Base-by-base conservation (phyloP, 345 rosid genomes). In the Eucalyptus dawsonii region DNA sequence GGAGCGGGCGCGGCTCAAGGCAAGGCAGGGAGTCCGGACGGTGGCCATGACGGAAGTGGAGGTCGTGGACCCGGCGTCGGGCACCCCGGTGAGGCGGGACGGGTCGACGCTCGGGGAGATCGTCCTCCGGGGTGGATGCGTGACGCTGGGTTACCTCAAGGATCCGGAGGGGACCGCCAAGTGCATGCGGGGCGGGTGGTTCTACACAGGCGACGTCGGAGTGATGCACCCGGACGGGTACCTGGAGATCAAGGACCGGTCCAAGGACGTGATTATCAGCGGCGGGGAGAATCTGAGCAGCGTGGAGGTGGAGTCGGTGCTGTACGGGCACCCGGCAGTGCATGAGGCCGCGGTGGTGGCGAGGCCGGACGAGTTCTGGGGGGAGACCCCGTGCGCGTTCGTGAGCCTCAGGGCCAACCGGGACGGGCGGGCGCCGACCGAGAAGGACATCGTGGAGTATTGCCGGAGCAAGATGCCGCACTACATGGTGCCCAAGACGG, bases 271-370 rank as follows among this genome's bases (percentile, higher is more conserved):
- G 40, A 94, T 96, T 37, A 97, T 97, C 5, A 95, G 96, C 29
- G 99, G 99, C 3, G 98, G 99, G 50, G 99, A 97, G 93, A 97
- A 96, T 69, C 90, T 97, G 88, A 95, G 97, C 89, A 95, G 95
- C 29, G 94, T 95, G 83, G 98, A 97, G 93, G 96, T 96, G 2
- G 97, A 97, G 56, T 93, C 96, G 6, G 94, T 96, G 87, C 34
- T 97, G 88, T 97, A 97, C 51, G 86, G 91, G 86, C 95, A 96
- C 81, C 96, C 96, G 3, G 95, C 94, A 15, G 91, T 97, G 53
- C 88, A 88, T 11, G 99, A 97, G 92, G 99, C 94, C 25, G 97
- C 98, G 11, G 98, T 97, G 80, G 99, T 96, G 89, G 98, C 96
- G 1, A 89, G 96, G 91, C 98, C 97, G 3, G 97, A 96, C 80